Conservation (phyloP, 768 basidiomycete species). For the Atractiella rhizophila region DNA sequence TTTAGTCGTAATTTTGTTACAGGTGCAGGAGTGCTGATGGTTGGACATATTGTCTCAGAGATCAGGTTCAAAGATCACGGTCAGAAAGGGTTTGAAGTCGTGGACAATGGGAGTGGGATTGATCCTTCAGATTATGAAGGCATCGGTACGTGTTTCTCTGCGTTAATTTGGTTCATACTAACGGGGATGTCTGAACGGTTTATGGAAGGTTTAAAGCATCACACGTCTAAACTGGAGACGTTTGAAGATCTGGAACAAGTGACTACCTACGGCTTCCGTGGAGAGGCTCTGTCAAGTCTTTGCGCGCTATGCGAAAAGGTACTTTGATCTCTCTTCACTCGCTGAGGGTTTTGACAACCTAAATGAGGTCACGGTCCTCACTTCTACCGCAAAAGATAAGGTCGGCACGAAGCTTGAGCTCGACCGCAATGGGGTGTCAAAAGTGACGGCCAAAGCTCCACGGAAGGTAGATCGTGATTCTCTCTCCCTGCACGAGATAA, state of each 20-base stretch:
- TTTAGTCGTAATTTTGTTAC: too few species aligned
- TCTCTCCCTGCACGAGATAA: too few species aligned
- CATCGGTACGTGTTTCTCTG: constrained; percentile 34
- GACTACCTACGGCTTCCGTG: constrained; percentile 73
- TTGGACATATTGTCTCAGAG: constrained; percentile 28
- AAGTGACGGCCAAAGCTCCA: constrained; percentile 1
- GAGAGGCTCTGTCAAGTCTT: constrained; percentile 80
- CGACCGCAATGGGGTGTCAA: constrained; percentile 5
- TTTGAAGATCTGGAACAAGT: constrained; percentile 49
- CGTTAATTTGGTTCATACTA: background rate
- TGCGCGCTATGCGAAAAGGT: too few species aligned
- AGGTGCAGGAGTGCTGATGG: too few species aligned
- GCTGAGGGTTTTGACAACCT: too few species aligned
- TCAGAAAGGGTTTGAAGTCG: constrained; percentile 50
- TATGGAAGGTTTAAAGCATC: constrained; percentile 54
- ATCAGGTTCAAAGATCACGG: constrained; percentile 76
- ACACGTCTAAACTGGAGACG: constrained; percentile 67
- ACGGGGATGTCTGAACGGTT: background rate
- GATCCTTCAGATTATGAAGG: constrained; percentile 44
- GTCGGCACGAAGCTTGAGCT: constrained; percentile 45
- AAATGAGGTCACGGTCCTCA: constrained; percentile 34
- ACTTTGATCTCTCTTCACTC: constrained; percentile 45
- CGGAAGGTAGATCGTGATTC: too few species aligned
- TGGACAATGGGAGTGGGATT: constrained; percentile 82
- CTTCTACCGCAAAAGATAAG: constrained; percentile 44